Evolutionary conservation across 768 basidiomycete genomes (phyloP).

Genomic region (Collybiopsis luxurians): DNA sequence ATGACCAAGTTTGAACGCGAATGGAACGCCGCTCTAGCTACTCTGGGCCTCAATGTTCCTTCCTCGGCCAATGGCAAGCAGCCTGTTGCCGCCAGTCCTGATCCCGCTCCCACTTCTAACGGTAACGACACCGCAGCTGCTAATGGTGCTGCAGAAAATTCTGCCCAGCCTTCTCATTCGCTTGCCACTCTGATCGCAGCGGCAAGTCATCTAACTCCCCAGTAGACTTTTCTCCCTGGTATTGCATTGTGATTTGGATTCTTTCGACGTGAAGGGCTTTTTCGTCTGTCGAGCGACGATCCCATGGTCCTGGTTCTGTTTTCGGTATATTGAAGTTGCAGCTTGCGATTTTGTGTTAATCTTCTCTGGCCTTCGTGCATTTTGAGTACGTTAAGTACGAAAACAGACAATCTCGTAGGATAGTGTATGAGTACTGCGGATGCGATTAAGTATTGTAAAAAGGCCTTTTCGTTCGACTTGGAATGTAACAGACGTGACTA

Average conservation of each 20-base stretch:
- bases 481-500: too few species aligned
- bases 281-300: too few species aligned
- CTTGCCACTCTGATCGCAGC: constrained; percentile 6
- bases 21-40: constrained; percentile 3
- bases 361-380: too few species aligned
- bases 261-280: too few species aligned
- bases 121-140: neutral
- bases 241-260: neutral
- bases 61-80: neutral
- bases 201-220: constrained; percentile 3
- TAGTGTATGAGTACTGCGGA: too few species aligned
- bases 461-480: too few species aligned
- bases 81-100: neutral
- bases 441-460: too few species aligned
- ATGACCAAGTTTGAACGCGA: constrained; percentile 4
- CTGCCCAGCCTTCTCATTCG: neutral
- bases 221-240: neutral
- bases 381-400: neutral
- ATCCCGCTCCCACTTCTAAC: neutral
- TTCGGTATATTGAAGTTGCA: neutral
- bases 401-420: too few species aligned
- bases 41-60: neutral
- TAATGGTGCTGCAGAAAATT: neutral
- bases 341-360: neutral
- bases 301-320: neutral